Evolutionary conservation across 176 grass and related monocot genomes (phyloP), one percentile per base, ranked within the genome.

Genomic region (Oropetium thomaeum): DNA sequence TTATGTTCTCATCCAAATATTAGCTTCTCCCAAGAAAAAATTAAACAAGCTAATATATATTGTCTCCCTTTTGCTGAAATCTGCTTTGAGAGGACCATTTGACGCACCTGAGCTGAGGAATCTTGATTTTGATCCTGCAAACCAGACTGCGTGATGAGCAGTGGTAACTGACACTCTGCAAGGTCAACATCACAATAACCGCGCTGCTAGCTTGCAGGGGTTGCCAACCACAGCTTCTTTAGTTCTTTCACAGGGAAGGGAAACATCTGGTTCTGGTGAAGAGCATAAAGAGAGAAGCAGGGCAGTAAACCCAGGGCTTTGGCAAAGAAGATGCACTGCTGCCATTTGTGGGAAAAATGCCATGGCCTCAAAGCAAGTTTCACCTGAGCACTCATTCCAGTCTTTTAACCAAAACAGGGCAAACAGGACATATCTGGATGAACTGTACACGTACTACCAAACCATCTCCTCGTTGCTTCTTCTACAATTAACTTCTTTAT

Each of bases 401-500:
- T 63, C 87, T 82, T 97, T 90, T 79, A 48, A 43, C 87, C 79
- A 75, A 34, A 90, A 72, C 55, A 82, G 78, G 59, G 10, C 27
- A 75, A 78, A 79, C 89, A 88, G 39, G 81, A 57, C 49, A 90
- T 83, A 88, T 65, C 73, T 63, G n/a, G 81, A 69, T 79, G 78
- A 74, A 81, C 84, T 84, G 79, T 81, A 63, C 60, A 83, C 61
- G 74, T 76, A 67, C 77, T 41, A n/a, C n/a, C n/a, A n/a, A 14
- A 63, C 20, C 58, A 79, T 76, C 51, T 71, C 86, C 81, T 30
- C 71, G 49, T 97, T 97, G 85, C 93, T 93, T 97, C 79, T 30
- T 45, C 79, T 67, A 52, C 90, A 97, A 90, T 93, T 88, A 87
- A 93, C 72, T 93, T 90, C 87, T 93, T 97, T 97, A 93, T 97